These are phyloP conservation scores for Nemania sp. DNA, from an alignment of 2,329 filamentous ascomycete species.

Conservation along the genomic window DNA sequence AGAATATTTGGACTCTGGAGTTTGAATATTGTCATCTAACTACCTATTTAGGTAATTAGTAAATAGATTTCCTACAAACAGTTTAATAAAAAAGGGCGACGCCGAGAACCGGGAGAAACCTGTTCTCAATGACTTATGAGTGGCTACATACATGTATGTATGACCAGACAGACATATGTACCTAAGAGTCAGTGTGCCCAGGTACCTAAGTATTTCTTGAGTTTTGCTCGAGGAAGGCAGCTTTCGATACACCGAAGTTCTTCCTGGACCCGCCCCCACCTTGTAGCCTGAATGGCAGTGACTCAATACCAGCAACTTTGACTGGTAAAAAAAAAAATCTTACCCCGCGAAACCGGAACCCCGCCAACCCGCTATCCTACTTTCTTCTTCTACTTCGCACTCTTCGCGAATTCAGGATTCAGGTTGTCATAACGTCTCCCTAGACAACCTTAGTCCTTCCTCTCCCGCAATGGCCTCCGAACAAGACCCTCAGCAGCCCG, in stretches of 20 bases:
- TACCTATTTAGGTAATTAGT: too few species aligned
- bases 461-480: constrained; percentile 19
- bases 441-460: not conserved
- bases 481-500: not conserved
- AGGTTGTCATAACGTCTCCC: not conserved
- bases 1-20: too few species aligned
- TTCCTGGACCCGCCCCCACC: constrained; percentile 3
- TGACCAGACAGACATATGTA: too few species aligned
- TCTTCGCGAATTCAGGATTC: not conserved
- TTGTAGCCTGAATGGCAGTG: not conserved
- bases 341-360: constrained; percentile 10
- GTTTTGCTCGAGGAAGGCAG: too few species aligned
- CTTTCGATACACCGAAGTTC: not conserved
- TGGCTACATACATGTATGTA: too few species aligned
- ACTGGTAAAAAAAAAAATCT: not conserved
- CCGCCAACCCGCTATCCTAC: not conserved
- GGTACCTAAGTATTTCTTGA: too few species aligned
- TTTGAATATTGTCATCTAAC: too few species aligned
- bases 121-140: too few species aligned
- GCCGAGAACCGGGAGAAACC: too few species aligned
- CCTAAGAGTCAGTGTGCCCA: not conserved
- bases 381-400: not conserved
- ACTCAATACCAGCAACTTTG: not conserved
- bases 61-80: too few species aligned
- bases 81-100: too few species aligned